A percentile compares a stretch with the other conserved stretches of the same genome.
Conservation (phyloP, 2,329 filamentous ascomycete species). For the Fusarium staphyleae region DNA sequence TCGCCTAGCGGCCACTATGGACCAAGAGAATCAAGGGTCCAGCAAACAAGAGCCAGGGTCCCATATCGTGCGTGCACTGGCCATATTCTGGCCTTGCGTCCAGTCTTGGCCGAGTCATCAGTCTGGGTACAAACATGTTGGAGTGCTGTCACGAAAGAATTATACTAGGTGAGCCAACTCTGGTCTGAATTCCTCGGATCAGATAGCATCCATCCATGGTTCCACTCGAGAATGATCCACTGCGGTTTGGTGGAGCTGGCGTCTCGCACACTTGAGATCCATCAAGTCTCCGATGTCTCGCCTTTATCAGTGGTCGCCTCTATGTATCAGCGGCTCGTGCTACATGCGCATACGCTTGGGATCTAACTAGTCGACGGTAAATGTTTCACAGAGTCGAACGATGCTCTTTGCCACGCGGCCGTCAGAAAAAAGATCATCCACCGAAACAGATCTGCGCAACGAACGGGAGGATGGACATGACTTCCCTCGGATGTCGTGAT, state of each 20-base stretch:
- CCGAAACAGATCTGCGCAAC: conserved; percentile 19
- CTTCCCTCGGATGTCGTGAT: conserved; percentile 25
- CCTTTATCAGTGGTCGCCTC: conserved; percentile 8
- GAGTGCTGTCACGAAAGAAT: conserved; percentile 8
- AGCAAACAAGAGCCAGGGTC: conserved; percentile 18
- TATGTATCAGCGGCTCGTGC: neutral
- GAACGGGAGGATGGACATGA: conserved; percentile 20
- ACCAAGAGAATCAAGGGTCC: conserved; percentile 20
- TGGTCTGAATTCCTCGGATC: conserved; percentile 22
- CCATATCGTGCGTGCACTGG: conserved; percentile 33
- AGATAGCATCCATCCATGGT: conserved; percentile 26
- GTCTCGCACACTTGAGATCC: conserved; percentile 17
- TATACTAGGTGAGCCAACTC: conserved; percentile 17
- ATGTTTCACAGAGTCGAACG: conserved; percentile 19
- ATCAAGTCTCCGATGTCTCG: conserved; percentile 8
- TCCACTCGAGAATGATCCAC: conserved; percentile 19
- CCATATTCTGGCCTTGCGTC: conserved; percentile 24
- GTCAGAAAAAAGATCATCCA: conserved; percentile 7
- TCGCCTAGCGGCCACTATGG: conserved; percentile 6
- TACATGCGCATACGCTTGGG: neutral
- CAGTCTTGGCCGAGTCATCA: conserved; percentile 31
- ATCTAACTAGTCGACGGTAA: conserved; percentile 1
- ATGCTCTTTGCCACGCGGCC: conserved; percentile 7
- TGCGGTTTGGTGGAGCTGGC: conserved; percentile 14
- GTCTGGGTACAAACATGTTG: conserved; percentile 33